Evolutionary conservation across 139 green algal genomes (phyloP).

Genomic region (Haematococcus sp.): DNA sequence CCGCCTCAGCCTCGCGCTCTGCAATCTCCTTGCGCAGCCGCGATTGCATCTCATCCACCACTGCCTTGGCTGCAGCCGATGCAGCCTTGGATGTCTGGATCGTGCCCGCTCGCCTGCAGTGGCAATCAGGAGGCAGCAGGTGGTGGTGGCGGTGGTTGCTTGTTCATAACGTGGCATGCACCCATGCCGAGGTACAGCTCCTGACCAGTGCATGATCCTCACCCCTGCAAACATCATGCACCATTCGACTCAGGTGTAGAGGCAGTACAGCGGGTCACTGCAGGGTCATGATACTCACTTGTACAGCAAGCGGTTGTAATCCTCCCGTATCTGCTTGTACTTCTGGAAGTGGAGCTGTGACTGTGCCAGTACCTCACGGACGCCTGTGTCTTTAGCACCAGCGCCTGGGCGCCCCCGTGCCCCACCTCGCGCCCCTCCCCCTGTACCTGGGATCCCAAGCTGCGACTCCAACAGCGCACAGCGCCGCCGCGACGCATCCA

Average conservation of each 20-base stretch:
- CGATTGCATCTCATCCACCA: slow-evolving; percentile 27
- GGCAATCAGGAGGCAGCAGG: not conserved
- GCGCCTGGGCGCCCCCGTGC: not conserved
- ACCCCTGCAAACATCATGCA: too few relatives aligned
- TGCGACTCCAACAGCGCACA: slow-evolving; percentile 27
- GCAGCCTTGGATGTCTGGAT: slow-evolving; percentile 2
- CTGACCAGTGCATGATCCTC: too few relatives aligned
- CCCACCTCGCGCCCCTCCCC: not conserved
- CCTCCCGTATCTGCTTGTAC: slow-evolving; percentile 45
- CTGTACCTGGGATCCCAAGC: not conserved
- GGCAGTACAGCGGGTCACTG: not conserved
- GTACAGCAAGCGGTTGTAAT: slow-evolving; percentile 44
- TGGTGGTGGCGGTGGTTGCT: not conserved
- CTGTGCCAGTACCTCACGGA: slow-evolving; percentile 28
- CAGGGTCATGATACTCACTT: too few relatives aligned
- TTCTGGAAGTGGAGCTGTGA: slow-evolving; percentile 34
- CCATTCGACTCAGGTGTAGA: too few relatives aligned
- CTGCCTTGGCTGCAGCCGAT: not conserved
- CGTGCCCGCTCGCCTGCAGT: slow-evolving; percentile 17
- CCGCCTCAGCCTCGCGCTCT: slow-evolving; percentile 52
- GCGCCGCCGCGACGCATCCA: slow-evolving; percentile 32
- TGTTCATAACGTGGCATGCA: not conserved
- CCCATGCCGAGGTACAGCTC: too few relatives aligned
- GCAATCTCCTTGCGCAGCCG: slow-evolving; percentile 39
- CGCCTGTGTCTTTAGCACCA: not conserved